Conservation (phyloP, 2,329 filamentous ascomycete genomes). For the Colletotrichum sp. region DNA sequence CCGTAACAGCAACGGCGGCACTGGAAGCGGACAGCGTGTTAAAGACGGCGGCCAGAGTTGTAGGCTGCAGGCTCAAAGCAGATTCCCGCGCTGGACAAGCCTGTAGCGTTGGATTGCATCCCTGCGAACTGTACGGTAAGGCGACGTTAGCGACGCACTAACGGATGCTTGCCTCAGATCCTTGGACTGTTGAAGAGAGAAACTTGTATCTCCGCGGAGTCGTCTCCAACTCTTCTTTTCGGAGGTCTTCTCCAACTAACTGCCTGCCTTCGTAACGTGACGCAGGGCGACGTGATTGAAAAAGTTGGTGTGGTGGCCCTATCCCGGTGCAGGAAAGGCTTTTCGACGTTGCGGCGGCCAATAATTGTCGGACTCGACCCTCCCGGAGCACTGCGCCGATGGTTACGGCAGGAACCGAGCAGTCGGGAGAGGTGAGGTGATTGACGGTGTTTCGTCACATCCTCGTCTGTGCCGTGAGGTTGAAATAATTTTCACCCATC, state of each 20-base stretch:
- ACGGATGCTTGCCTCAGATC: conserved; percentile 18
- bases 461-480: neutral
- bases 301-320: neutral
- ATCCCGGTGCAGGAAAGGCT: conserved; percentile 3
- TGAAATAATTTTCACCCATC: conserved; percentile 6
- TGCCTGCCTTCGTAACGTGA: neutral
- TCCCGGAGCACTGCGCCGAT: neutral
- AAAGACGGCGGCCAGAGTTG: neutral
- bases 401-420: conserved; percentile 16
- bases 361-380: neutral
- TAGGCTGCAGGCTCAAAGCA: neutral
- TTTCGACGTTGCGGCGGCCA: neutral
- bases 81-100: neutral
- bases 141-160: conserved; percentile 17
- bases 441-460: conserved; percentile 15
- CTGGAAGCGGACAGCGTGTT: neutral
- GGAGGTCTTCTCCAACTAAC: neutral
- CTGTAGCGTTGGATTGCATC: conserved; percentile 4
- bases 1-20: conserved; percentile 1
- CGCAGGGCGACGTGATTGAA: neutral
- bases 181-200: neutral
- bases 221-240: neutral
- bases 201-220: conserved; percentile 18
- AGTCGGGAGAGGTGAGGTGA: conserved; percentile 5
- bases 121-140: conserved; percentile 13